Conservation (phyloP, 306 rosid genomes). For the Lotus japonicus region DNA sequence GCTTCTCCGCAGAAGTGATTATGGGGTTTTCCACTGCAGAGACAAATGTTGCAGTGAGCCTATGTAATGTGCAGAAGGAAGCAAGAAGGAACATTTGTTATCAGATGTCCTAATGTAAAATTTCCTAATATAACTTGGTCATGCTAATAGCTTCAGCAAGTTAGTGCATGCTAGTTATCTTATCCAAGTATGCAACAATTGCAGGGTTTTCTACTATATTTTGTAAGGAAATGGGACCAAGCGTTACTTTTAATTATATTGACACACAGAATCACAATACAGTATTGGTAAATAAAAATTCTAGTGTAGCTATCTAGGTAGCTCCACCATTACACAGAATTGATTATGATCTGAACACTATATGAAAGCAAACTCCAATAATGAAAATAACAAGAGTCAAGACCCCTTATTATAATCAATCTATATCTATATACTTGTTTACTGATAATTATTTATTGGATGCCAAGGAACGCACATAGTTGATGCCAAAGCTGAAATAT, state of each 20-base stretch:
- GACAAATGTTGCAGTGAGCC: too few species aligned
- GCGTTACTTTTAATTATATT: not conserved
- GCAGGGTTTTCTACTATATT: not conserved
- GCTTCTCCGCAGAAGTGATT: too few species aligned
- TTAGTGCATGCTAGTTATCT: not conserved
- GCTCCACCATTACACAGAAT: not conserved
- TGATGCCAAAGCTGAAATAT: conserved; percentile 21
- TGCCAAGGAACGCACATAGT: conserved; percentile 31
- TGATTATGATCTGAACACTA: not conserved
- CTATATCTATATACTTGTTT: too few species aligned
- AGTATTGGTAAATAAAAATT: not conserved
- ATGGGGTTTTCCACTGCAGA: too few species aligned
- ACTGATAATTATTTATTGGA: not conserved
- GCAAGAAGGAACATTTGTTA: not conserved
- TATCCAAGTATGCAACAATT: too few species aligned
- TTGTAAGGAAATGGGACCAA: not conserved
- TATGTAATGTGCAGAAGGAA: not conserved
- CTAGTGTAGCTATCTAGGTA: not conserved
- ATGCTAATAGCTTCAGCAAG: not conserved
- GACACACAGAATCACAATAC: not conserved
- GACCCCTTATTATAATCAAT: not conserved
- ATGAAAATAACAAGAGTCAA: not conserved
- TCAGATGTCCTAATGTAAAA: not conserved
- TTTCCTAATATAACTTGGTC: not conserved
- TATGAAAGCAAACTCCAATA: not conserved